Evolutionary conservation across 768 basidiomycete genomes (phyloP).

Genomic region (Naganishia kalamii): DNA sequence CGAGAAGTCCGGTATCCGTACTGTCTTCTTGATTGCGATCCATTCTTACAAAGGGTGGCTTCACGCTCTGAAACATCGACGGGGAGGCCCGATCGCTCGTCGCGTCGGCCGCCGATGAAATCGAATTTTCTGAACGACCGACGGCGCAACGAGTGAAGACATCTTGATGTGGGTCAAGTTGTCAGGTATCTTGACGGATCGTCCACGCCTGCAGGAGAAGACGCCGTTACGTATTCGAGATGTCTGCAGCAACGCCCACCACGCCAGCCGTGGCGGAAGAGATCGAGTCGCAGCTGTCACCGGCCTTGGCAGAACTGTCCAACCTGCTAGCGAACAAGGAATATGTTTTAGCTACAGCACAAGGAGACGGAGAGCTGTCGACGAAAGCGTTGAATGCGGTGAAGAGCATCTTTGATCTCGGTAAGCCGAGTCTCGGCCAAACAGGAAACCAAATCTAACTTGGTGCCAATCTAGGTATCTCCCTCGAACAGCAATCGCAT

Average conservation of each 20-base stretch:
- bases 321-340: conserved; percentile 32
- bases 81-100: not conserved
- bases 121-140: not conserved
- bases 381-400: conserved; percentile 36
- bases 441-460: conserved; percentile 52
- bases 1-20: not conserved
- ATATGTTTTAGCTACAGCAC: conserved; percentile 28
- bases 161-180: no score
- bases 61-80: not conserved
- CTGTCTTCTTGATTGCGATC: not conserved
- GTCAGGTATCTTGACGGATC: no score
- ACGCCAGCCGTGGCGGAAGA: not conserved
- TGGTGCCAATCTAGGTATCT: conserved; percentile 53
- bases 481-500: conserved; percentile 61
- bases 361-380: conserved; percentile 37
- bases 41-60: not conserved
- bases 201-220: not conserved
- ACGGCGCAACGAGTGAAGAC: not conserved
- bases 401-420: conserved; percentile 46
- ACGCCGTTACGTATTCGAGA: not conserved
- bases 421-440: conserved; percentile 30
- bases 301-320: conserved; percentile 17
- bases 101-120: not conserved
- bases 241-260: not conserved
- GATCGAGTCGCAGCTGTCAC: not conserved